Percentiles rank a stretch among this genome's conserved stretches.
Conservation (phyloP, 805 yeast genomes). For the Sungouiella thailandica region DNA sequence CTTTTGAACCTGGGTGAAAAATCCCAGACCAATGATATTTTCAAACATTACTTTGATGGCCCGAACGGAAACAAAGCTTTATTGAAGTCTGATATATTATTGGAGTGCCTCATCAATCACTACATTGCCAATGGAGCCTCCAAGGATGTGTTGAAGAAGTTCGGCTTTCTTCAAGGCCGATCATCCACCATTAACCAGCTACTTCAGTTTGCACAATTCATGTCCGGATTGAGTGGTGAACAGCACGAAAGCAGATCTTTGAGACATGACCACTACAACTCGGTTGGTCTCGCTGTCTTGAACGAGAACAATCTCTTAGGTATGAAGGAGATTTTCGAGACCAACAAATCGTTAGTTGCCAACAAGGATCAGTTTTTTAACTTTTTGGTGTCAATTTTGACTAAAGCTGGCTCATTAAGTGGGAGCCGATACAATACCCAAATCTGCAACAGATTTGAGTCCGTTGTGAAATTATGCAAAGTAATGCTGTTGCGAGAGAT, state of each 20-base stretch:
- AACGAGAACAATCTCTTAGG: constrained; percentile 6
- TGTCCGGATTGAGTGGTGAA: constrained; percentile 15
- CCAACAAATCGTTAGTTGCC: constrained; percentile 8
- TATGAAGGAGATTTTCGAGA: constrained; percentile 12
- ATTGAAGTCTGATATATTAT: constrained; percentile 14
- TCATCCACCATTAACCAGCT: constrained; percentile 14
- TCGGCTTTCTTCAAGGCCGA: constrained; percentile 9
- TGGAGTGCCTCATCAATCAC: constrained; percentile 19
- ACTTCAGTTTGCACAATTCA: constrained; percentile 16
- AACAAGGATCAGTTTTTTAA: constrained; percentile 9
- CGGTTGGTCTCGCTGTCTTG: constrained; percentile 9
- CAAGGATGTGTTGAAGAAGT: constrained; percentile 16
- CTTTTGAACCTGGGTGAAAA: constrained; percentile 10
- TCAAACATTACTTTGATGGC: constrained; percentile 13
- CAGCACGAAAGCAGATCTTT: too few species aligned
- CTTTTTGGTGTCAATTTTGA: constrained; percentile 9
- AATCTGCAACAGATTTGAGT: constrained; percentile 17
- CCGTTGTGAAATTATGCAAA: constrained; percentile 21
- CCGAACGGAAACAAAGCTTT: constrained; percentile 9
- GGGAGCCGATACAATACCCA: constrained; percentile 1
- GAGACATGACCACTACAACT: constrained; percentile 1
- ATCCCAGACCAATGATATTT: constrained; percentile 13
- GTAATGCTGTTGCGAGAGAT: constrained; percentile 15
- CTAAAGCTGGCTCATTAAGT: constrained; percentile 12
- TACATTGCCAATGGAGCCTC: constrained; percentile 17